Evolutionary conservation across 148 eudicot species (phyloP).

Genomic region (Euryodendron excelsum): DNA sequence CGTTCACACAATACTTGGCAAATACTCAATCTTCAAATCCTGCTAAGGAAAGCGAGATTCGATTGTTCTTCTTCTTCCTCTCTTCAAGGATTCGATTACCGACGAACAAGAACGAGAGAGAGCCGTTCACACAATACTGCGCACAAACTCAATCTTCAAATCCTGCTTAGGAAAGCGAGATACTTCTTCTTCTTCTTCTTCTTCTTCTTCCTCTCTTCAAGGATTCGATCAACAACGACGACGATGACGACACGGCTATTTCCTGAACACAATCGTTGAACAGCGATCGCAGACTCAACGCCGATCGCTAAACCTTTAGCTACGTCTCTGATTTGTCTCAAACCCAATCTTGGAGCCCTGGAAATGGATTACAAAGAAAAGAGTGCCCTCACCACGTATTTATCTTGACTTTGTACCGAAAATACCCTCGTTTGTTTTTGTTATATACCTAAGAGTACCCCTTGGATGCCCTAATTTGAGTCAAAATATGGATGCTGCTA

Average conservation of each 20-base stretch:
- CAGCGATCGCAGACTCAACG: background rate
- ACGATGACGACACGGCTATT: too few species aligned
- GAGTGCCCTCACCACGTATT: constrained; percentile 23
- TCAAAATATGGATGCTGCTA: too few species aligned
- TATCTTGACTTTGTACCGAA: constrained; percentile 24
- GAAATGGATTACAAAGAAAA: background rate
- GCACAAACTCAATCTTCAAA: too few species aligned
- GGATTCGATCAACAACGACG: background rate
- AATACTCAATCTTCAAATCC: too few species aligned
- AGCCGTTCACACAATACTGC: too few species aligned
- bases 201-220: background rate
- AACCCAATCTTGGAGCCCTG: background rate
- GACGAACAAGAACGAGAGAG: too few species aligned
- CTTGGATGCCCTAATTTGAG: constrained; percentile 17
- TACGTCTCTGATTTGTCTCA: background rate
- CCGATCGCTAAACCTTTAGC: background rate
- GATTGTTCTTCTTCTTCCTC: too few species aligned
- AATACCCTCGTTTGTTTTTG: background rate
- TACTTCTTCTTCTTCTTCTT: background rate
- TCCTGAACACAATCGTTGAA: constrained; percentile 1
- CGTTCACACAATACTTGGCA: too few species aligned
- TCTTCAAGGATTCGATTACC: too few species aligned
- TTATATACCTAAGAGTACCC: constrained; percentile 12
- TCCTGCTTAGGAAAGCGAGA: background rate
- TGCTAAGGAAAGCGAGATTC: background rate